Base-by-base conservation (phyloP, 306 rosid species). In the Lathyrus sativus region DNA sequence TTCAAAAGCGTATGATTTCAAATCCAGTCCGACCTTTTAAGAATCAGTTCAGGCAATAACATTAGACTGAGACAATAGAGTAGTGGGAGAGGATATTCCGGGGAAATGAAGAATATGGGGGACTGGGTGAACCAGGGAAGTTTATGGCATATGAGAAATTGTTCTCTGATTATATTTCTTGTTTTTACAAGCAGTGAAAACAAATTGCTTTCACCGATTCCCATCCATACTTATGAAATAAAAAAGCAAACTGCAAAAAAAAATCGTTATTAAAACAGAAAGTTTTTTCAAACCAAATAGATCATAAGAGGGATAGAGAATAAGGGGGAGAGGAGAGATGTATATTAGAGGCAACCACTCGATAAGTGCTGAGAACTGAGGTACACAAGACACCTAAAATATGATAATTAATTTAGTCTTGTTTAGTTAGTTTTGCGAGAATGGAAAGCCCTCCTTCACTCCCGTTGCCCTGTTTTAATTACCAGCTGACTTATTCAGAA, bases 391-490 rank as follows among this genome's bases (percentile, higher is more conserved):
- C 24, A 43, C 39, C 58, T 43, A 28, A 11, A 33, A 9, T 14
- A 46, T 33, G 68, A 17, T 13, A 59, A 46, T 28, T 42, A 11
- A 19, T 10, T 49, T 57, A 28, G 10, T 13, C 17, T 29, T 29
- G 38, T 57, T 57, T 13, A 4, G 42, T 57, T 56, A 57, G 38
- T 22, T 7, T 14, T 3, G 22, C 46, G 10, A 58, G 37, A 48
- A 58, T 29, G 26, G 58, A 55, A 70, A 45, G 7, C 63, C 57
- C n/a, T 29, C 7, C 38, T 48, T 24, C 58, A 35, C 19, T 10
- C 37, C 50, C 13, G 33, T 37, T 67, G 19, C 51, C 68, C 74
- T 62, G 42, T 28, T 45, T 65, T 71, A 45, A 31, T 46, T 71
- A 71, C 54, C 33, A 50, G 17, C 11, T 14, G 41, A 18, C 39